Percentiles rank a stretch among this genome's conserved stretches.
These are phyloP conservation scores for Penicillium pulvis DNA, from an alignment of 495 filamentous ascomycete species.

Conservation along the genomic window DNA sequence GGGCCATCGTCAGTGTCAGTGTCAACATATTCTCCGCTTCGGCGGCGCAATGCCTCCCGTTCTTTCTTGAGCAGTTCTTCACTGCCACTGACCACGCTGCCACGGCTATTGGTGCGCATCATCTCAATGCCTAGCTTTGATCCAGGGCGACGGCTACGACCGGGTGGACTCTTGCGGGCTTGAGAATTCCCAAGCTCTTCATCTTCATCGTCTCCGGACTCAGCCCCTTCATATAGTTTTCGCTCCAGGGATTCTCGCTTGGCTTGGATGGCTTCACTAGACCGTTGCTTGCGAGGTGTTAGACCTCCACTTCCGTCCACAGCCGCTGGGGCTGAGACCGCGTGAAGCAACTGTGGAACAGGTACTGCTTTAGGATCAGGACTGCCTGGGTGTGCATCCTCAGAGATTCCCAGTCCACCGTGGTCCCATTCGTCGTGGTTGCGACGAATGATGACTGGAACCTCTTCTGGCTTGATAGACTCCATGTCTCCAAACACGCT, in stretches of 20 bases:
- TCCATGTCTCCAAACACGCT: slow-evolving; percentile 86
- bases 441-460: slow-evolving; percentile 72
- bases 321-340: slow-evolving; percentile 67
- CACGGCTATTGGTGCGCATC: slow-evolving; percentile 92
- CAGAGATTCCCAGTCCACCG: slow-evolving; percentile 71
- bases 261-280: slow-evolving; percentile 74
- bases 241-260: slow-evolving; percentile 78
- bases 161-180: slow-evolving; percentile 59
- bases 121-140: slow-evolving; percentile 92
- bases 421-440: slow-evolving; percentile 66
- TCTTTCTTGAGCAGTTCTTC: slow-evolving; percentile 47
- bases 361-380: slow-evolving; percentile 36
- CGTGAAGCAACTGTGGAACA: slow-evolving; percentile 58
- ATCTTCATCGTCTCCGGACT: slow-evolving; percentile 91
- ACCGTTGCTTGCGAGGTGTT: slow-evolving; percentile 65
- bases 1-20: slow-evolving; percentile 27
- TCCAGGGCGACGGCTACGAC: slow-evolving; percentile 52
- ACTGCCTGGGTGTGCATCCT: slow-evolving; percentile 35
- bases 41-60: slow-evolving; percentile 34
- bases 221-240: slow-evolving; percentile 72
- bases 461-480: slow-evolving; percentile 74
- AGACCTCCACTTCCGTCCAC: slow-evolving; percentile 52
- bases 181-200: slow-evolving; percentile 74
- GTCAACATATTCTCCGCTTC: slow-evolving; percentile 25
- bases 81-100: slow-evolving; percentile 68